Conservation (phyloP, 345 rosid genomes). For the Chamaenerion angustifolium region DNA sequence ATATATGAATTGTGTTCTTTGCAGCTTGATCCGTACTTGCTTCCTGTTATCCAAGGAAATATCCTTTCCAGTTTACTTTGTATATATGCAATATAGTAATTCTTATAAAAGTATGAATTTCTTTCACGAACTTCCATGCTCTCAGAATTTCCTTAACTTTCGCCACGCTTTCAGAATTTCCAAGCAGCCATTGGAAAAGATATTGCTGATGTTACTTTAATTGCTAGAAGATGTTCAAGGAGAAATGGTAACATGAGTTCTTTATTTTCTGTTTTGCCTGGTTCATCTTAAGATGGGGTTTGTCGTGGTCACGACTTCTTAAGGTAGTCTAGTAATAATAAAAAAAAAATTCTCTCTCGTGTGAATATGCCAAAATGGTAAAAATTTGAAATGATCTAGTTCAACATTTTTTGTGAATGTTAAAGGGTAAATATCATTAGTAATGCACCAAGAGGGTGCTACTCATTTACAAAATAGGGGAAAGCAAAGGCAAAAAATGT, state of each 20-base stretch:
- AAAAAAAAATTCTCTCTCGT: too few species aligned
- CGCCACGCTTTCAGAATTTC: conserved; percentile 63
- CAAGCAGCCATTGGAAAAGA: conserved; percentile 91
- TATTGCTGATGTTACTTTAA: conserved; percentile 63
- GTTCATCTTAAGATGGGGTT: background rate
- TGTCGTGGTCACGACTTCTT: conserved; percentile 37
- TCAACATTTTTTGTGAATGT: too few species aligned
- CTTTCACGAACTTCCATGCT: background rate
- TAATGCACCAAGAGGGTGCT: too few species aligned
- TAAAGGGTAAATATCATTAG: too few species aligned
- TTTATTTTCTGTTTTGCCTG: background rate
- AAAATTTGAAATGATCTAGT: conserved; percentile 53
- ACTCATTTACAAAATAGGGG: too few species aligned
- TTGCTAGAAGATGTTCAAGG: conserved; percentile 94
- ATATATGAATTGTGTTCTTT: conserved; percentile 10
- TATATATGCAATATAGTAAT: conserved; percentile 9
- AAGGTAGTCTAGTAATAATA: conserved; percentile 37
- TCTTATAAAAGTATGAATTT: background rate
- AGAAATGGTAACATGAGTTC: conserved; percentile 58
- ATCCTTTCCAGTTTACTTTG: conserved; percentile 42
- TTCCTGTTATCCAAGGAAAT: conserved; percentile 93
- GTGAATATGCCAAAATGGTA: conserved; percentile 8
- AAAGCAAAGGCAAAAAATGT: too few species aligned
- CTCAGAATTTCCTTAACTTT: conserved; percentile 1
- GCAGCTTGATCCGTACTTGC: conserved; percentile 92